Conservation (phyloP, 1,139 yeast species). For the Hyphopichia pseudoburtonii region DNA sequence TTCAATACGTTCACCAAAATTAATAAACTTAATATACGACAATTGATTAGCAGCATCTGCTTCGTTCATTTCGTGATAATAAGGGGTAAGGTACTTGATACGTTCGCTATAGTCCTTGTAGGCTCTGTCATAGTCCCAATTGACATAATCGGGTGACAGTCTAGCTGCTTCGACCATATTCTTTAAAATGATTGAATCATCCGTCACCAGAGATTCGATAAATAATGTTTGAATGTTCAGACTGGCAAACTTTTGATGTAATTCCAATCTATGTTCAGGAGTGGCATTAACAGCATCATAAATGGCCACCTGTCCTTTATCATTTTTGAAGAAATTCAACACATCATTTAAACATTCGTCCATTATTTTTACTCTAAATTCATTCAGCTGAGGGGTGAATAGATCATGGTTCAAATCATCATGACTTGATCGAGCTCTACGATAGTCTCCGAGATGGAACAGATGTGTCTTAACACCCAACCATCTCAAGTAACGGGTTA, state of each 20-base stretch:
- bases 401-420: slow-evolving; percentile 66
- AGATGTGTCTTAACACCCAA: slow-evolving; percentile 90
- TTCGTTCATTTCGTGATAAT: slow-evolving; percentile 53
- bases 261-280: slow-evolving; percentile 60
- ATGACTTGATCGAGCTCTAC: slow-evolving; percentile 59
- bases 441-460: slow-evolving; percentile 90
- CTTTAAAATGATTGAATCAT: slow-evolving; percentile 63
- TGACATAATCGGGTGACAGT: slow-evolving; percentile 82
- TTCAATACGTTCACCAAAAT: slow-evolving; percentile 85
- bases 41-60: slow-evolving; percentile 43
- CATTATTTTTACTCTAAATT: slow-evolving; percentile 60
- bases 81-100: slow-evolving; percentile 50
- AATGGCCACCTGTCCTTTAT: slow-evolving; percentile 89
- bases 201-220: slow-evolving; percentile 85
- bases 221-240: slow-evolving; percentile 75
- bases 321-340: slow-evolving; percentile 64
- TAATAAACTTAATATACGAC: slow-evolving; percentile 78
- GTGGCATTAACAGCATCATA: slow-evolving; percentile 94
- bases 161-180: slow-evolving; percentile 82
- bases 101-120: slow-evolving; percentile 58
- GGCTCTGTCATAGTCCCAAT: slow-evolving; percentile 68
- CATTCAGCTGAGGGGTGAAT: slow-evolving; percentile 60
- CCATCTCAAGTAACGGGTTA: slow-evolving; percentile 91
- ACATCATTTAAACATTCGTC: slow-evolving; percentile 71
- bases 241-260: slow-evolving; percentile 54